Conservation (phyloP, 2,329 filamentous ascomycete genomes). For the Alternaria triticina region DNA sequence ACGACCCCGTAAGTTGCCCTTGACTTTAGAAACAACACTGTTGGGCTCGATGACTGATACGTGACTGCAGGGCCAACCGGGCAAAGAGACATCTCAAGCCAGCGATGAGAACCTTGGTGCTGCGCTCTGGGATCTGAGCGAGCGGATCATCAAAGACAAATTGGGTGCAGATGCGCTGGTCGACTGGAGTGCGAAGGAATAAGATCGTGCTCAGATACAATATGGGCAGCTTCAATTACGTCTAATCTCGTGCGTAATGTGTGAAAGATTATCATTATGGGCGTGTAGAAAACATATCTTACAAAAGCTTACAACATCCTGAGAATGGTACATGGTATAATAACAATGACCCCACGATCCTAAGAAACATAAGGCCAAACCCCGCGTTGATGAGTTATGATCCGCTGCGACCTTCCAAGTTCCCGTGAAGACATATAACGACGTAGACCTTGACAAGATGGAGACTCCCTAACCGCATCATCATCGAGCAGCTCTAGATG, state of each 20-base stretch:
- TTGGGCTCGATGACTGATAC: background rate
- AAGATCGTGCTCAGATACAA: background rate
- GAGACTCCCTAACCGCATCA: background rate
- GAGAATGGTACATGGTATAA: background rate
- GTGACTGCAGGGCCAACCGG: conserved; percentile 30
- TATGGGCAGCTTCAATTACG: background rate
- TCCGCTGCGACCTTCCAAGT: background rate
- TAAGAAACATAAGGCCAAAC: background rate
- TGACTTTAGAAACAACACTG: background rate
- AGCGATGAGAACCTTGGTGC: conserved; percentile 48
- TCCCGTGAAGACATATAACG: background rate
- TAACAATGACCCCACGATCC: background rate
- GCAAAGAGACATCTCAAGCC: conserved; percentile 50
- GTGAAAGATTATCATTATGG: background rate
- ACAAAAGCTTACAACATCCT: background rate
- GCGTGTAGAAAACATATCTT: background rate
- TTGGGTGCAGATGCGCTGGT: conserved; percentile 49
- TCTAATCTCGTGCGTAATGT: background rate
- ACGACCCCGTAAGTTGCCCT: conserved; percentile 34
- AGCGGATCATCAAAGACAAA: conserved; percentile 50
- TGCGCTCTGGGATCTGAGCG: conserved; percentile 51
- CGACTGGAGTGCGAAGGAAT: conserved; percentile 35
- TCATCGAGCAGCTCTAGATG: background rate
- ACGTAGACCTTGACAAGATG: background rate
- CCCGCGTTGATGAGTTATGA: background rate